Percentiles rank a stretch among this genome's conserved stretches.
These are phyloP conservation scores for Takashimella koratensis DNA, from an alignment of 1,284 basidiomycete species.

Conservation along the genomic window DNA sequence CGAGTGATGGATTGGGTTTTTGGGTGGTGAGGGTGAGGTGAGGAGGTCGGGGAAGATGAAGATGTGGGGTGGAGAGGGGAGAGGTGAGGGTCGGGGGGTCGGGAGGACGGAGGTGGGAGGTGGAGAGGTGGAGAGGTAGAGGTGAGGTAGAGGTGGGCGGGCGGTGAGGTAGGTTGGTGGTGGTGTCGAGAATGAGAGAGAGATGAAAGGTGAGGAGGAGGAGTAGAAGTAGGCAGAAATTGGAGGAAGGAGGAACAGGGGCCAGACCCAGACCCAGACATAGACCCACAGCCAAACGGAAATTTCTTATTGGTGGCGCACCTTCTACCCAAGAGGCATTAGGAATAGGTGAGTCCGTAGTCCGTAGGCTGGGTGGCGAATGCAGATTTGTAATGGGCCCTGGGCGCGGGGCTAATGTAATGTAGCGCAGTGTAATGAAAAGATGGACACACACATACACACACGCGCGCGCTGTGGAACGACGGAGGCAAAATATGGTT, in stretches of 20 bases:
- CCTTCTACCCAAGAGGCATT: too few species aligned
- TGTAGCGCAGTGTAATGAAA: too few species aligned
- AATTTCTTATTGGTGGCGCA: too few species aligned
- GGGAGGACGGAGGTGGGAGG: slow-evolving; percentile 6
- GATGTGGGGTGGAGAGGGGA: slow-evolving; percentile 9
- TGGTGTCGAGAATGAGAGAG: background rate
- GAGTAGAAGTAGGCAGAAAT: slow-evolving; percentile 1
- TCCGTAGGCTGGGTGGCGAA: too few species aligned
- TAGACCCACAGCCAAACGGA: too few species aligned
- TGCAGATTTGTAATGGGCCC: too few species aligned
- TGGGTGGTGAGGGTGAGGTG: background rate
- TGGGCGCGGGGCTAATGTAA: too few species aligned
- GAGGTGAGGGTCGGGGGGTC: slow-evolving; percentile 9
- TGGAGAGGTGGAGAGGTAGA: slow-evolving; percentile 1
- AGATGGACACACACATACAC: too few species aligned
- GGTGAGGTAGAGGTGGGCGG: slow-evolving; percentile 3
- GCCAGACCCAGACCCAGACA: too few species aligned
- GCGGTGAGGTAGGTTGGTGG: slow-evolving; percentile 5
- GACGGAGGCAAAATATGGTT: too few species aligned
- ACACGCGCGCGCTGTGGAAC: too few species aligned
- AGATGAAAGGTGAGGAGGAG: slow-evolving; percentile 1
- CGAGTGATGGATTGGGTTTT: slow-evolving; percentile 10
- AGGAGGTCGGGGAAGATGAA: slow-evolving; percentile 20
- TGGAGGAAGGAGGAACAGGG: slow-evolving; percentile 2
- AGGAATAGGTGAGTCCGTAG: too few species aligned